Evolutionary conservation across 2,329 filamentous ascomycete species (phyloP), one percentile per base, ranked within the genome.

Genomic region (Metarhizium sp.): DNA sequence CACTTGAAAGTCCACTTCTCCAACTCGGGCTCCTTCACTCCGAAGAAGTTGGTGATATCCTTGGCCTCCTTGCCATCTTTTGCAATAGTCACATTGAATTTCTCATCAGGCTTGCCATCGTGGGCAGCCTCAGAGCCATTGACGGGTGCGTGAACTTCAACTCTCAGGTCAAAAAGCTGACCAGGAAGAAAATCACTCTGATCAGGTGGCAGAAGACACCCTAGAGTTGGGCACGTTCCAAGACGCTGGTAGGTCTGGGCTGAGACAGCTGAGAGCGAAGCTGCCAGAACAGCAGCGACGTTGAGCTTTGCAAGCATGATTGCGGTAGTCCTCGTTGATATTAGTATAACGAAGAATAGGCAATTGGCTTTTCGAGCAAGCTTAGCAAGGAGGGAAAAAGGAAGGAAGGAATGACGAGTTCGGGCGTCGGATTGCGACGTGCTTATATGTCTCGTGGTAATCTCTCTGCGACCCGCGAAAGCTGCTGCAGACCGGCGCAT

Each of bases 1-100:
- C 87, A 94, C n/a, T 78, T 78, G 67, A 94, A 94, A 61, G 84
- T 80, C 90, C 90, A 95, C 60, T 77, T 85, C 76, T 95, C 90
- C 16, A 94, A 73, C 67, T 82, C 71, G 20, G 89, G 86, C 67
- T 92, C 88, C 2, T 78, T 64, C 40, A 87, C 65, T n/a, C 77
- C 75, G 73, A 94, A 92, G 72, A 82, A 91, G 45, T 82, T 73
- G 16, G 84, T 75, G 45, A 84, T 82, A 55, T 77, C 72, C 66
- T 81, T 72, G 30, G 79, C 67, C 57, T 73, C 66, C 52, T 71
- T 71, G 47, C 80, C 82, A 55, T 82, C 80, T 72, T 88, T 90
- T 57, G 78, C 74, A 61, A 94, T 86, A 55, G 84, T 87, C 64
- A 89, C 85, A 47, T 81, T 86, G 75, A 95, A 94, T 52, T 82